A percentile compares a stretch with the other conserved stretches of the same genome.
Evolutionary conservation across 192 early-diverging fungal genomes (phyloP).

Genomic region (Coemansia sp.): DNA sequence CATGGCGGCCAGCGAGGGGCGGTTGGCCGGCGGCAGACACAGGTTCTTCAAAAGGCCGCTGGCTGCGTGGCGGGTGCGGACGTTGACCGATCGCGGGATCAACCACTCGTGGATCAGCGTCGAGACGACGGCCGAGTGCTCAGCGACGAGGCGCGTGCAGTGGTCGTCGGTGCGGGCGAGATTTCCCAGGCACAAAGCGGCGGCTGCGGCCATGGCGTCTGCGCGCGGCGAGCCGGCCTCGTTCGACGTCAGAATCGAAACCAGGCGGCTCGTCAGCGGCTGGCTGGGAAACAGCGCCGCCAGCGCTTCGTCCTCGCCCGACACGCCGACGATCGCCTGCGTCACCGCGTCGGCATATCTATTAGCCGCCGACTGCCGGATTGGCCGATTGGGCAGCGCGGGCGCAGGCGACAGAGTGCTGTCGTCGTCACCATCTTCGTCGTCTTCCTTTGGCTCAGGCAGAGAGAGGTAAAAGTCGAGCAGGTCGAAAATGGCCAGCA

Average conservation of each 20-base stretch:
- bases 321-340: constrained; percentile 38
- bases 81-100: constrained; percentile 43
- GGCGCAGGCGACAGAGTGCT: not conserved
- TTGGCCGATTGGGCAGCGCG: constrained; percentile 29
- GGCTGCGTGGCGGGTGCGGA: constrained; percentile 60
- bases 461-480: constrained; percentile 24
- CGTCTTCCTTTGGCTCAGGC: not conserved
- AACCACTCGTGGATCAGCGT: constrained; percentile 58
- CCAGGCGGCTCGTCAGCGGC: constrained; percentile 18
- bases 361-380: constrained; percentile 20
- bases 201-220: constrained; percentile 42
- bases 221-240: constrained; percentile 1
- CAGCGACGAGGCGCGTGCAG: constrained; percentile 63
- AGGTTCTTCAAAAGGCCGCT: constrained; percentile 71
- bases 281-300: constrained; percentile 31
- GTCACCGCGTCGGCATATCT: constrained; percentile 39
- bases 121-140: constrained; percentile 56
- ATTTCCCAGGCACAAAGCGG: constrained; percentile 69
- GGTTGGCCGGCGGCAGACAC: constrained; percentile 55
- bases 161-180: constrained; percentile 69
- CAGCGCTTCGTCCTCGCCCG: constrained; percentile 48
- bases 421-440: not conserved
- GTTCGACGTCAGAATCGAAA: constrained; percentile 19
- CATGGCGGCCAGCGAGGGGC: constrained; percentile 16
- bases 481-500: constrained; percentile 33